Evolutionary conservation across 2,329 filamentous ascomycete species (phyloP), one percentile per base, ranked within the genome.

Genomic region (Pseudogymnoascus sp.): DNA sequence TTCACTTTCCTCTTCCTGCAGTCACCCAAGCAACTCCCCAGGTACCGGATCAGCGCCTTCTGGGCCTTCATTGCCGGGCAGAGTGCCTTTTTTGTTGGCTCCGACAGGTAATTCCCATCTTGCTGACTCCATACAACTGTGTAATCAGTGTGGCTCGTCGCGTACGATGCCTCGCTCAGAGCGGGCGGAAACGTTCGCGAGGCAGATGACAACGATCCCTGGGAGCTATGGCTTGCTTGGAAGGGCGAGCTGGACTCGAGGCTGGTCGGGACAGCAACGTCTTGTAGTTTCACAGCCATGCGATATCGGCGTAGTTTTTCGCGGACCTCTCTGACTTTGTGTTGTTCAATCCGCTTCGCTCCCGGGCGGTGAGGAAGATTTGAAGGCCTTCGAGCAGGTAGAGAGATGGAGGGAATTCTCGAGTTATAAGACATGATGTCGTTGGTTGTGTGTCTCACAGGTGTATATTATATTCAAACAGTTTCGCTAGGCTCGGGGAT

Each of bases 31-130:
- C 71, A 72, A 19, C 69, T 66, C 22, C 64, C 68, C 49, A 73
- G 60, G 36, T 64, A 64, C 16, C 71, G 67, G 14, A 71, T 62
- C 19, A 73, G 65, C 14, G 69, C 70, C 36, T 70, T 68, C 64
- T 71, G 69, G 5, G 68, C 69, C 42, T 65, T 71, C 7, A 62
- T 60, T 19, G 52, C 58, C 16, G 69, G 67, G 9, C 8, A 25
- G 3, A 73, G 63, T 16, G 23, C 61, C 22, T 61, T 71, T 55
- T 71, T 68, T 3, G 4, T 62, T 14, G 67, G 65, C 14, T 63
- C 60, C 45, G 64, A 65, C 4, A 71, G 64, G 25, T 45, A 61
- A n/a, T 66, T 67, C 16, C 70, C 70, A 64, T 68, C 58, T 60
- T 60, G 58, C 19, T 38, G 35, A 35, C 58, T 60, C 14, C 14